Conservation (phyloP, 2,329 filamentous ascomycete species). For the Catunica adiposa region DNA sequence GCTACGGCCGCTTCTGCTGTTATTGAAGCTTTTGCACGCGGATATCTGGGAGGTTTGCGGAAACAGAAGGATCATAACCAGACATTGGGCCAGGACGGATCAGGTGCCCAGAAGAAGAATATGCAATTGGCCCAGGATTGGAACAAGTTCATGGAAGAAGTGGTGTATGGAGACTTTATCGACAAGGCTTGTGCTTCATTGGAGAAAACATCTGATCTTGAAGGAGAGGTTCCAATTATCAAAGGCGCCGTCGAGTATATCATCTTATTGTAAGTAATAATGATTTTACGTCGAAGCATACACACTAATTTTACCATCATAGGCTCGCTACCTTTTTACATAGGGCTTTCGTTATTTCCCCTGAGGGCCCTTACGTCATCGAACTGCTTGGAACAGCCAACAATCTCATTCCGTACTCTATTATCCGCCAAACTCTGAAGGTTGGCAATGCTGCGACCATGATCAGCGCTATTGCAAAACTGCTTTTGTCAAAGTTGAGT, state of each 20-base stretch:
- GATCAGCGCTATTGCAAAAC: constrained; percentile 56
- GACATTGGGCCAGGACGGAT: constrained; percentile 9
- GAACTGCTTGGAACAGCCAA: constrained; percentile 56
- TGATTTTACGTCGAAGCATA: too few relatives aligned
- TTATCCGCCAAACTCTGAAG: constrained; percentile 56
- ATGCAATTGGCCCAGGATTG: constrained; percentile 39
- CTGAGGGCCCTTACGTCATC: constrained; percentile 58
- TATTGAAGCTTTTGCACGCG: constrained; percentile 52
- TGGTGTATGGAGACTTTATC: constrained; percentile 52
- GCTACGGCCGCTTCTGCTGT: constrained; percentile 55
- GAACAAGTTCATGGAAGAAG: constrained; percentile 46
- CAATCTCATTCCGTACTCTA: constrained; percentile 51
- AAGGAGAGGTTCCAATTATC: constrained; percentile 44
- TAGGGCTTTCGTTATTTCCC: constrained; percentile 53
- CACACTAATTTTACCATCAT: background rate
- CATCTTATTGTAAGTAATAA: constrained; percentile 50
- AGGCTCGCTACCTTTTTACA: constrained; percentile 61
- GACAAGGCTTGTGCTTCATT: constrained; percentile 48
- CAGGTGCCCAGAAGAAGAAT: constrained; percentile 28
- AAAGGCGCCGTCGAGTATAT: constrained; percentile 48
- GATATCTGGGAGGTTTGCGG: constrained; percentile 44
- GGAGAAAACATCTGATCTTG: constrained; percentile 42
- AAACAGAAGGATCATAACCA: constrained; percentile 13
- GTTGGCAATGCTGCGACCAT: constrained; percentile 69
- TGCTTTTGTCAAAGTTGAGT: constrained; percentile 64